Percentiles rank a stretch among this genome's conserved stretches.
These are phyloP conservation scores for Crithidia brevicula DNA, from an alignment of 208 protist species.

Conservation along the genomic window DNA sequence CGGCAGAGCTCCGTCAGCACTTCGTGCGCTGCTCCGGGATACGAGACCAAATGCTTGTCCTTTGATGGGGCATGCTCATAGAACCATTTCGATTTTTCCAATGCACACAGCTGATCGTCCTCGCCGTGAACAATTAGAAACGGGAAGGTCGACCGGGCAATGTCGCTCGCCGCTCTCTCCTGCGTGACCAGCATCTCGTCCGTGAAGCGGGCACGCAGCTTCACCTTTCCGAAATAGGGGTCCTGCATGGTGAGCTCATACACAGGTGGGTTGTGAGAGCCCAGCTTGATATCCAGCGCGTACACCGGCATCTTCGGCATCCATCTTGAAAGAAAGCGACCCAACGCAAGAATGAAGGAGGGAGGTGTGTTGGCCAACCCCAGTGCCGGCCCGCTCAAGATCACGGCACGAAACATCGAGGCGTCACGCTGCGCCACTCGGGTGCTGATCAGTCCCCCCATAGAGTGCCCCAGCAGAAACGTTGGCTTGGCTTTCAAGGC, in stretches of 20 bases:
- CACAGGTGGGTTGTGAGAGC: slow-evolving; percentile 56
- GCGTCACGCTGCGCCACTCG: slow-evolving; percentile 52
- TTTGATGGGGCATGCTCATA: slow-evolving; percentile 37
- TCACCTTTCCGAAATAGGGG: slow-evolving; percentile 45
- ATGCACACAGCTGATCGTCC: slow-evolving; percentile 50
- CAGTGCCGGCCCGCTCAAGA: slow-evolving; percentile 71
- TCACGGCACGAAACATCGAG: slow-evolving; percentile 36
- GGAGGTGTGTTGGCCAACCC: slow-evolving; percentile 14
- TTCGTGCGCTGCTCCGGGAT: slow-evolving; percentile 55
- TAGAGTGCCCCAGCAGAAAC: slow-evolving; percentile 81
- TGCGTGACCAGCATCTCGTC: slow-evolving; percentile 55
- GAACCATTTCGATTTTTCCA: slow-evolving; percentile 47
- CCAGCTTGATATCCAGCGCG: slow-evolving; percentile 26
- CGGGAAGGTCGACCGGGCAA: slow-evolving; percentile 40
- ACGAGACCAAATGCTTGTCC: slow-evolving; percentile 60
- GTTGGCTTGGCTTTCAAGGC: slow-evolving; percentile 43
- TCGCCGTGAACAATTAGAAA: slow-evolving; percentile 72
- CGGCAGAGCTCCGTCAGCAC: slow-evolving; percentile 69
- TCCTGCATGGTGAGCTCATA: slow-evolving; percentile 67
- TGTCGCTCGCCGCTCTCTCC: slow-evolving; percentile 33
- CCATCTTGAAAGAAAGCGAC: slow-evolving; percentile 30
- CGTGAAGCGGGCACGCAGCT: slow-evolving; percentile 52
- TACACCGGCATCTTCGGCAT: slow-evolving; percentile 56
- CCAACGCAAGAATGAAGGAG: slow-evolving; percentile 26
- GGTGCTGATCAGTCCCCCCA: slow-evolving; percentile 73